Base-by-base conservation (phyloP, 306 rosid species). In the Lathyrus sativus region DNA sequence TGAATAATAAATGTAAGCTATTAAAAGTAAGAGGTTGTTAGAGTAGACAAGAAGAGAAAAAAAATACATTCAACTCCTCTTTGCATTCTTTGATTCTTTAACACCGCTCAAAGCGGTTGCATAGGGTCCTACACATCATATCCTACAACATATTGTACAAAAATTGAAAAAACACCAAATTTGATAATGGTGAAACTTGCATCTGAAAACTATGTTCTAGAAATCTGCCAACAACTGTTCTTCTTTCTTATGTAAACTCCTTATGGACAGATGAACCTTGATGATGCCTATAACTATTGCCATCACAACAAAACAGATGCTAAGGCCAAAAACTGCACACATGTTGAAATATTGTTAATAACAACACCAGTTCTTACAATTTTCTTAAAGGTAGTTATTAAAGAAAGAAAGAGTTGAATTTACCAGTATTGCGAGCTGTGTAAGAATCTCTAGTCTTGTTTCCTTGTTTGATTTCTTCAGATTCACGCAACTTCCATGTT, bases 401-500 rank as follows among this genome's bases (percentile, higher is more conserved):
- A 57, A 45, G 55, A 57, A 35, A 19, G 56, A 37, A 62, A 60
- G 37, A 22, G 53, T 43, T 43, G 2, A 43, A 24, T 18, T 72
- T 69, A 88, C 91, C 86, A 62, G 62, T 73, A 31, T 77, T 33
- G 45, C 65, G 66, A 35, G 75, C 17, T 15, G 37, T 74, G 69
- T 50, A 38, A 65, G 78, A 81, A 55, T 44, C 51, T 65, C 46
- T 73, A 17, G 62, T 68, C 45, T 41, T 49, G 39, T 59, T 44
- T 29, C 2, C 49, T 62, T 67, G 49, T 63, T 58, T 68, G 38
- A 7, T 67, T 48, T 84, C 82, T 71, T 73, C 9, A 65, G 71
- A 60, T 50, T 71, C 74, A 64, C 65, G 79, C 58, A 53, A 45
- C 74, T 73, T 59, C 96, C 96, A 88, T 13, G 86, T 83, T 17